A percentile compares a stretch with the other conserved stretches of the same genome.
Evolutionary conservation across 2,329 filamentous ascomycete species (phyloP).

Genomic region (Magnaporthales sp.): DNA sequence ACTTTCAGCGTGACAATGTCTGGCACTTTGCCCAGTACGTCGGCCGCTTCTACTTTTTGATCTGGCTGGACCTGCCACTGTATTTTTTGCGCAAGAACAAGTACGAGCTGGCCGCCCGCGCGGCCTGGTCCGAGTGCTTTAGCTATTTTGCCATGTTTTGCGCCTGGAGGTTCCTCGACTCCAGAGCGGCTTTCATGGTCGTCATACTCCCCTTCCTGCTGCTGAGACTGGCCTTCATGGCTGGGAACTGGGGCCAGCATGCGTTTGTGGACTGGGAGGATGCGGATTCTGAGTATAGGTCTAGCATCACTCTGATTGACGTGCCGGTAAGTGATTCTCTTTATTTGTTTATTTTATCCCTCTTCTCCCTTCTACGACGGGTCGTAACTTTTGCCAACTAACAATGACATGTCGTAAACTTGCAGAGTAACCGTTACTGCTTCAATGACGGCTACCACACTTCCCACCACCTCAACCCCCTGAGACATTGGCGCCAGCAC

Average conservation of each 20-base stretch:
- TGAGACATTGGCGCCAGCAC: slow-evolving; percentile 75
- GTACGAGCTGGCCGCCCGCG: slow-evolving; percentile 40
- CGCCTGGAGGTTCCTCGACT: slow-evolving; percentile 37
- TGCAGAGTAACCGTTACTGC: slow-evolving; percentile 69
- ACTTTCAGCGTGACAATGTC: slow-evolving; percentile 64
- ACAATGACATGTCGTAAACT: no score
- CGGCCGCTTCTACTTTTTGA: slow-evolving; percentile 61
- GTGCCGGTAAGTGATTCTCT: slow-evolving; percentile 52
- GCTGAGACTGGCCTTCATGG: slow-evolving; percentile 65
- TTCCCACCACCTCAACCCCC: slow-evolving; percentile 70
- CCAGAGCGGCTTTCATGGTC: slow-evolving; percentile 51
- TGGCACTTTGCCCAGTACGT: slow-evolving; percentile 63
- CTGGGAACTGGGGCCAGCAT: slow-evolving; percentile 80
- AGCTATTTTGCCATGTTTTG: slow-evolving; percentile 45
- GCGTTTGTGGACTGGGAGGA: slow-evolving; percentile 69
- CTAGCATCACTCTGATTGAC: slow-evolving; percentile 72
- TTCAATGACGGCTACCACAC: slow-evolving; percentile 81
- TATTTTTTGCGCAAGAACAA: slow-evolving; percentile 65
- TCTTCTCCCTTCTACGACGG: background rate
- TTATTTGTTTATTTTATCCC: background rate
- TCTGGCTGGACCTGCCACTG: slow-evolving; percentile 66
- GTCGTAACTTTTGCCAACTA: no score
- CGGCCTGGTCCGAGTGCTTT: slow-evolving; percentile 51
- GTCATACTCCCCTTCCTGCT: slow-evolving; percentile 58
- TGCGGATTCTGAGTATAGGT: slow-evolving; percentile 69